Conservation (phyloP, 139 green algal genomes). For the Axilococcus clingmanii region DNA sequence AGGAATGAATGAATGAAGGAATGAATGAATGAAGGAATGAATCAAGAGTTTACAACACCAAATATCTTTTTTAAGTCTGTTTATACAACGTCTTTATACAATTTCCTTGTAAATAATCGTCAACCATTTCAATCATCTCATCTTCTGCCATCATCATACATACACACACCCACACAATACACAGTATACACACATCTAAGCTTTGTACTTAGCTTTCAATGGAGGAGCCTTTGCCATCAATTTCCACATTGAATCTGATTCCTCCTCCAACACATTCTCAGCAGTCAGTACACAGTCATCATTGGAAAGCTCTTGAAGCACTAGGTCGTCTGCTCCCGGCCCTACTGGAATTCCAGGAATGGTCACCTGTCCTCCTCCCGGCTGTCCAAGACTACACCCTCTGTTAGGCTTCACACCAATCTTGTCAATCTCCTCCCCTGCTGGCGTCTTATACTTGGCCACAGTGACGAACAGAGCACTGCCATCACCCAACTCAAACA, state of each 20-base stretch:
- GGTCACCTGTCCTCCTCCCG: neutral
- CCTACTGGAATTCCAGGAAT: constrained; percentile 22
- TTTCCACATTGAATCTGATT: neutral
- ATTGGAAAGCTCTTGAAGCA: constrained; percentile 20
- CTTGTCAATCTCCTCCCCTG: constrained; percentile 18
- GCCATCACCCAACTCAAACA: constrained; percentile 75
- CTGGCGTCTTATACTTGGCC: constrained; percentile 41
- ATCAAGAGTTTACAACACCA: too few species aligned
- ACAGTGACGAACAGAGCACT: constrained; percentile 89
- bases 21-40: too few species aligned
- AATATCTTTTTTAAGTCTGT: too few species aligned
- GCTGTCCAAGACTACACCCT: neutral
- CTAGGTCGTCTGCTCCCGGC: constrained; percentile 10
- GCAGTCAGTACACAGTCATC: constrained; percentile 8
- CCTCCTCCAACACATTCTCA: neutral
- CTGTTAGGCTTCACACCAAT: constrained; percentile 13
- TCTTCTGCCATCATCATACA: too few species aligned
- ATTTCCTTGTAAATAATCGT: too few species aligned
- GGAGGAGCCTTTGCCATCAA: neutral
- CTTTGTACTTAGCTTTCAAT: too few species aligned
- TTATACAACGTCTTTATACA: too few species aligned
- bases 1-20: too few species aligned
- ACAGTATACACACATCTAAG: too few species aligned
- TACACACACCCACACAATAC: too few species aligned
- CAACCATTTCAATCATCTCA: too few species aligned